These are phyloP conservation scores for Globisporangium solare DNA, from an alignment of 352 stramenopile genomes.

Conservation along the genomic window DNA sequence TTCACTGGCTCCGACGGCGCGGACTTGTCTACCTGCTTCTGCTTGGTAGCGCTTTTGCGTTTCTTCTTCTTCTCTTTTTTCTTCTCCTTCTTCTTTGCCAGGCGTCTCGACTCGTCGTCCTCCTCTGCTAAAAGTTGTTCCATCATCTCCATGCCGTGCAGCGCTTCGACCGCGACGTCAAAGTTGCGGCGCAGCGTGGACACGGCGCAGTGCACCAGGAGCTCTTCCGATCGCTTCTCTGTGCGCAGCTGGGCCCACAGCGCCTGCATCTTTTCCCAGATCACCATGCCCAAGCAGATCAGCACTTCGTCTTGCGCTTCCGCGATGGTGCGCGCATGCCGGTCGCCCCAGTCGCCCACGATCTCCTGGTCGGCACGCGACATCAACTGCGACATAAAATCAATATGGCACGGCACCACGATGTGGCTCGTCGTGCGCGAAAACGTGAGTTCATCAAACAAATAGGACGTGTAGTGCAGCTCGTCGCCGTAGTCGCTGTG, in stretches of 20 bases:
- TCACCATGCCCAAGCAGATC: slow-evolving; percentile 82
- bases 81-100: slow-evolving; percentile 87
- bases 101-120: slow-evolving; percentile 68
- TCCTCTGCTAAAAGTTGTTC: slow-evolving; percentile 81
- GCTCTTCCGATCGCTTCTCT: slow-evolving; percentile 73
- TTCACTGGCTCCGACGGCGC: slow-evolving; percentile 24
- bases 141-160: slow-evolving; percentile 87
- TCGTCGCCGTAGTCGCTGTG: slow-evolving; percentile 71
- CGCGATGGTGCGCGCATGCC: slow-evolving; percentile 77
- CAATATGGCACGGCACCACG: slow-evolving; percentile 78
- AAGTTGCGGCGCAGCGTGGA: slow-evolving; percentile 77
- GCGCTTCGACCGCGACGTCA: slow-evolving; percentile 74
- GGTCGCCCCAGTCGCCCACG: slow-evolving; percentile 77
- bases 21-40: slow-evolving; percentile 50
- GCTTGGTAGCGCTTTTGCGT: slow-evolving; percentile 70
- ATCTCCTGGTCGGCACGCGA: slow-evolving; percentile 78
- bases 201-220: slow-evolving; percentile 76
- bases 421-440: slow-evolving; percentile 79
- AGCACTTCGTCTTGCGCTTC: slow-evolving; percentile 86
- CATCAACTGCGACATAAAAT: slow-evolving; percentile 85
- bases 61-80: slow-evolving; percentile 90
- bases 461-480: slow-evolving; percentile 80
- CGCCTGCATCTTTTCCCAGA: slow-evolving; percentile 87
- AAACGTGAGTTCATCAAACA: slow-evolving; percentile 85
- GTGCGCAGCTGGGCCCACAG: slow-evolving; percentile 74